Percentiles rank a stretch among this genome's conserved stretches.
These are phyloP conservation scores for Talaromyces nanjingensis DNA, from an alignment of 495 filamentous ascomycete genomes.

Conservation along the genomic window DNA sequence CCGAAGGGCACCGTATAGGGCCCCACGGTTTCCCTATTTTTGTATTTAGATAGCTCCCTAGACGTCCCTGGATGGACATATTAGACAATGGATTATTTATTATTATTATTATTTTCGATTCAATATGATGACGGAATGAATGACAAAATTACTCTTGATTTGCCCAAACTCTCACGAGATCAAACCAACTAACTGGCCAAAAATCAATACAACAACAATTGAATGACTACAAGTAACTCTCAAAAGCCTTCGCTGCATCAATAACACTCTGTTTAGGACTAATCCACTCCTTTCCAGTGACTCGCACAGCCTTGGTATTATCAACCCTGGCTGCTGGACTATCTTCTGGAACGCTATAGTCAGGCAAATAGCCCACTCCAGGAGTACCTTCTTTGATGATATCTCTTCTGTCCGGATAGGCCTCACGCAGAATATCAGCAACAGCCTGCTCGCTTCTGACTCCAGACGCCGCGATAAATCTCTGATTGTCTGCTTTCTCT, in stretches of 20 bases:
- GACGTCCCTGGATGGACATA: too few relatives aligned
- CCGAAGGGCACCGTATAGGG: too few relatives aligned
- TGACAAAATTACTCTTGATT: too few relatives aligned
- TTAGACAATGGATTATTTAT: too few relatives aligned
- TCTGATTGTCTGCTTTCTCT: neutral
- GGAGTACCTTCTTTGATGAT: conserved; percentile 2
- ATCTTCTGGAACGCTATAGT: neutral
- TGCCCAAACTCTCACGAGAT: too few relatives aligned
- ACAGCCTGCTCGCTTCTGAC: neutral
- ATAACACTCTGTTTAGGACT: neutral
- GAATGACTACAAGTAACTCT: neutral
- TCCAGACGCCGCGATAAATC: neutral
- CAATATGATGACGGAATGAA: too few relatives aligned
- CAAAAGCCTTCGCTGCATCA: neutral
- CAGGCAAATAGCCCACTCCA: conserved; percentile 1
- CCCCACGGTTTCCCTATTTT: too few relatives aligned
- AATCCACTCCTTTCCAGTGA: conserved; percentile 1
- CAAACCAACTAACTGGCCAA: too few relatives aligned
- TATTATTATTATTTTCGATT: too few relatives aligned
- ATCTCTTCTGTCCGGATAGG: neutral
- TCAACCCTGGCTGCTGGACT: neutral
- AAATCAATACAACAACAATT: too few relatives aligned
- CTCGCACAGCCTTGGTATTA: neutral
- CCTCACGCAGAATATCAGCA: neutral
- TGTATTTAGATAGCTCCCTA: too few relatives aligned